Conservation (phyloP, 768 basidiomycete species). For the Podaxis mareebaensis region DNA sequence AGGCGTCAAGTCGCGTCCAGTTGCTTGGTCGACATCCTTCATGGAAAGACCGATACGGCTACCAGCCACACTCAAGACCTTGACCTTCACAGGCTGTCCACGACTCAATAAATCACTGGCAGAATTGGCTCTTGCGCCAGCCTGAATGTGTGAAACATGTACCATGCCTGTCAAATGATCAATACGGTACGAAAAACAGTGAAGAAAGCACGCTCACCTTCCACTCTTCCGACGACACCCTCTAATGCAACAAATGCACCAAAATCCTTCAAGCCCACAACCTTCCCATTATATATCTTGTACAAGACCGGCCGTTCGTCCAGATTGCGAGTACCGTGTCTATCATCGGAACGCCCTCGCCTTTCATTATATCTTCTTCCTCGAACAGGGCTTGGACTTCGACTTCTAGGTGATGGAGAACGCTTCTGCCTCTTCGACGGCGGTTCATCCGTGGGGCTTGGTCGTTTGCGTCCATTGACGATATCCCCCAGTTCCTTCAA, state of each 20-base stretch:
- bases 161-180: constrained; percentile 75
- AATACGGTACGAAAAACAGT: constrained; percentile 12
- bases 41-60: constrained; percentile 85
- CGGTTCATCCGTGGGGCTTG: constrained; percentile 32
- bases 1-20: constrained; percentile 90
- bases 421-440: constrained; percentile 64
- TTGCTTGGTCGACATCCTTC: constrained; percentile 94
- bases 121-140: constrained; percentile 81
- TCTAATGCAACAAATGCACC: constrained; percentile 93
- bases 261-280: constrained; percentile 89
- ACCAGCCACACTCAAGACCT: constrained; percentile 92
- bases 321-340: constrained; percentile 40
- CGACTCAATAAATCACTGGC: constrained; percentile 85
- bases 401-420: constrained; percentile 49
- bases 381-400: constrained; percentile 62
- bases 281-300: constrained; percentile 92
- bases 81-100: constrained; percentile 88
- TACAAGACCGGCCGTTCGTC: constrained; percentile 88
- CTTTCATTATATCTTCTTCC: constrained; percentile 50
- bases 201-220: constrained; percentile 60
- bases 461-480: constrained; percentile 69
- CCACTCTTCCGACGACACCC: constrained; percentile 79
- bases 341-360: constrained; percentile 34
- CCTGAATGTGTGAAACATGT: constrained; percentile 91
- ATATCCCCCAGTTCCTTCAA: constrained; percentile 90